These are phyloP conservation scores for Apiospora saccharicola DNA, from an alignment of 2,329 filamentous ascomycete species.

Conservation along the genomic window DNA sequence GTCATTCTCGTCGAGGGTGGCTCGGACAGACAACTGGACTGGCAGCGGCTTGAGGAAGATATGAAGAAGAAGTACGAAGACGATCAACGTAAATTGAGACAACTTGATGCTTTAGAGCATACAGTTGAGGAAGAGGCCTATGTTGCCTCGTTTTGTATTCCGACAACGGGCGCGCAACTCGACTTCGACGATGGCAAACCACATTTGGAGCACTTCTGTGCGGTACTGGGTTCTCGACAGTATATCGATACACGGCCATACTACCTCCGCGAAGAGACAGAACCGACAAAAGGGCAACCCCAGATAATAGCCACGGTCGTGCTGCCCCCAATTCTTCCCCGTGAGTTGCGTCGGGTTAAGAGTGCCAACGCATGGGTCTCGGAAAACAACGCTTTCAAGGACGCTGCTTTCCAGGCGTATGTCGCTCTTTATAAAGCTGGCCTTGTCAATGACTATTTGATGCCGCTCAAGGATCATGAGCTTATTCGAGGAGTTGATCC, in stretches of 20 bases:
- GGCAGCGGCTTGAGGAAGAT: slow-evolving; percentile 72
- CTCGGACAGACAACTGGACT: slow-evolving; percentile 51
- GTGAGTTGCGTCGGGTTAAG: slow-evolving; percentile 60
- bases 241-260: slow-evolving; percentile 73
- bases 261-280: slow-evolving; percentile 62
- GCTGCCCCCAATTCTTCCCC: slow-evolving; percentile 75
- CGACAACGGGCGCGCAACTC: slow-evolving; percentile 66
- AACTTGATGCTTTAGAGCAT: slow-evolving; percentile 58
- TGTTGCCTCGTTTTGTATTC: slow-evolving; percentile 46
- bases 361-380: slow-evolving; percentile 69
- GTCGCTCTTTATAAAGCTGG: slow-evolving; percentile 71
- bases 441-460: slow-evolving; percentile 78
- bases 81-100: slow-evolving; percentile 60
- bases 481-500: slow-evolving; percentile 47
- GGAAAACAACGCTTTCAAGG: slow-evolving; percentile 76
- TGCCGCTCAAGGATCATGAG: slow-evolving; percentile 65
- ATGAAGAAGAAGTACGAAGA: slow-evolving; percentile 77
- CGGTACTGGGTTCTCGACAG: slow-evolving; percentile 60
- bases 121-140: slow-evolving; percentile 41
- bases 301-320: slow-evolving; percentile 66
- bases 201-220: slow-evolving; percentile 87
- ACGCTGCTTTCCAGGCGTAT: slow-evolving; percentile 86
- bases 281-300: slow-evolving; percentile 34
- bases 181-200: slow-evolving; percentile 75
- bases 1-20: slow-evolving; percentile 48